These are phyloP conservation scores for Populus hybrid DNA, from an alignment of 441 rosid genomes.

Conservation along the genomic window DNA sequence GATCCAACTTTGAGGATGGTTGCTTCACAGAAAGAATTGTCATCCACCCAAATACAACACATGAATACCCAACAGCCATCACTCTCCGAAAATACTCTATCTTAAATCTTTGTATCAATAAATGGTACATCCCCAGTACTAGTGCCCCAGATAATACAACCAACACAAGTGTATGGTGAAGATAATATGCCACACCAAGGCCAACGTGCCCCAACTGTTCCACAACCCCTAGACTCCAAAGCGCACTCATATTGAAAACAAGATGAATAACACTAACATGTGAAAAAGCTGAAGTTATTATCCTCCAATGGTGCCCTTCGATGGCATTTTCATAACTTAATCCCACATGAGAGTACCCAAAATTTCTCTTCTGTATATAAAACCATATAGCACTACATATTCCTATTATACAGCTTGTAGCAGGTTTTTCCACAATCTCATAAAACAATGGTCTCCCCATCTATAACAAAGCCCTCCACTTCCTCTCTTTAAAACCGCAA, in stretches of 20 bases:
- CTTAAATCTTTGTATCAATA: conserved; percentile 68
- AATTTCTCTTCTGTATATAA: conserved; percentile 81
- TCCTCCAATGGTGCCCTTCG: conserved; percentile 91
- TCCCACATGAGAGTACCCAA: conserved; percentile 90
- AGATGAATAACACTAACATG: conserved; percentile 91
- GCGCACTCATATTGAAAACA: conserved; percentile 92
- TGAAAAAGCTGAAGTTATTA: conserved; percentile 87
- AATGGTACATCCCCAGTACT: conserved; percentile 72
- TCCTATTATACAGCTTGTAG: conserved; percentile 75
- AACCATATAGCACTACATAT: conserved; percentile 77
- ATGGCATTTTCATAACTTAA: conserved; percentile 75
- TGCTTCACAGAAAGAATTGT: conserved; percentile 90
- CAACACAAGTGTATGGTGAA: conserved; percentile 82
- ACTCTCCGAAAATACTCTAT: conserved; percentile 84
- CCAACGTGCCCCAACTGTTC: conserved; percentile 72
- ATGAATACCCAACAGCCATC: conserved; percentile 94
- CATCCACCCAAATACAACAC: conserved; percentile 99
- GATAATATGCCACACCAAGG: conserved; percentile 78
- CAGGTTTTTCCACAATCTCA: conserved; percentile 85
- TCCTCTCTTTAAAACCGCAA: background rate
- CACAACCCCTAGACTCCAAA: conserved; percentile 93
- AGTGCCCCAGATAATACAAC: conserved; percentile 68
- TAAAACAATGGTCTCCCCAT: conserved; percentile 89
- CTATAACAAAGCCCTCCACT: conserved; percentile 12
- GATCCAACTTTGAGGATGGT: conserved; percentile 88